Conservation (phyloP, 2,329 filamentous ascomycete genomes). For the Colletotrichum sansevieriae region DNA sequence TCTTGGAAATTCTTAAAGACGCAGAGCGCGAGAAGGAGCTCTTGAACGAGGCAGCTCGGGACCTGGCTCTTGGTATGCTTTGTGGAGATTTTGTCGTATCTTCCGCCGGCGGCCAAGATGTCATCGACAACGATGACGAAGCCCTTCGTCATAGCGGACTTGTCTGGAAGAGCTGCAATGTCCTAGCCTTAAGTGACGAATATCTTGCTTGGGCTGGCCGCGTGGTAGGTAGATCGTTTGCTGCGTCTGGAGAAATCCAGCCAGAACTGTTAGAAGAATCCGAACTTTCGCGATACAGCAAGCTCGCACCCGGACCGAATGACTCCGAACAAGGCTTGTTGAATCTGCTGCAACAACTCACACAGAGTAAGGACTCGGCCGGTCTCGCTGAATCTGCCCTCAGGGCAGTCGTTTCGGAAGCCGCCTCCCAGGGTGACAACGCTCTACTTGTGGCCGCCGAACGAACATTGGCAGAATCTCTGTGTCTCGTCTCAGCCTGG, state of each 20-base stretch:
- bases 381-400: slow-evolving; percentile 73
- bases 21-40: slow-evolving; percentile 72
- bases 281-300: slow-evolving; percentile 63
- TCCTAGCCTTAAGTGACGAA: slow-evolving; percentile 71
- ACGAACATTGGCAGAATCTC: slow-evolving; percentile 62
- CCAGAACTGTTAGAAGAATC: slow-evolving; percentile 72
- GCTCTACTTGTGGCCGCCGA: slow-evolving; percentile 64
- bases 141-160: slow-evolving; percentile 73
- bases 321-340: slow-evolving; percentile 75
- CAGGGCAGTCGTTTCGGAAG: slow-evolving; percentile 68
- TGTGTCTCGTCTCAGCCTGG: slow-evolving; percentile 70
- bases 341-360: slow-evolving; percentile 70
- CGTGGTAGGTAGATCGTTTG: slow-evolving; percentile 86
- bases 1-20: slow-evolving; percentile 85
- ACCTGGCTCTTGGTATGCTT: slow-evolving; percentile 78
- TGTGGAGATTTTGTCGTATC: slow-evolving; percentile 80
- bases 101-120: slow-evolving; percentile 67
- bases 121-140: slow-evolving; percentile 75
- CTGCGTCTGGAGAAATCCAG: slow-evolving; percentile 78
- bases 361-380: slow-evolving; percentile 67
- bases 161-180: slow-evolving; percentile 82
- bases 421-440: slow-evolving; percentile 61
- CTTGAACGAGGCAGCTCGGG: slow-evolving; percentile 77
- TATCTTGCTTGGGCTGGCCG: slow-evolving; percentile 89
- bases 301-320: slow-evolving; percentile 59